Base-by-base conservation (phyloP, 2,329 filamentous ascomycete species). In the Stagonosporopsis chrysanthemi region DNA sequence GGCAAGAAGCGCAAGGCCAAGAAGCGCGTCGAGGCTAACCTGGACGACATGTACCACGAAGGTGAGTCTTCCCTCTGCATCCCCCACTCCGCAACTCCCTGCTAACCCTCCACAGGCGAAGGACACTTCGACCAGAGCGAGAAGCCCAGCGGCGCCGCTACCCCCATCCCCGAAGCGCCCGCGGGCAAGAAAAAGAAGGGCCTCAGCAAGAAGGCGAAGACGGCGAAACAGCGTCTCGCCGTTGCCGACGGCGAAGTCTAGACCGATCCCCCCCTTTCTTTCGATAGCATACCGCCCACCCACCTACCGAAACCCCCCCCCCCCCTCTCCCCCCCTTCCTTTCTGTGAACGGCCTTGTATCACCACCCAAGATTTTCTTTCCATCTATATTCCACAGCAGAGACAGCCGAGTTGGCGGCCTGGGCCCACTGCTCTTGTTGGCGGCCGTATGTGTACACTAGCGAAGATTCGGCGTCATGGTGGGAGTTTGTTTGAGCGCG, bases 1-100 rank as follows among this genome's bases (percentile, higher is more conserved):
- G 71, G 70, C 46, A 71, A 71, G 59, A 76, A 76, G 75, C 88
- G 86, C 61, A 90, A 90, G 60, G 89, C 90, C 60, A 79, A 76
- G 67, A 85, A 84, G 75, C 80, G 80, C 58, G 81, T 80, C 68
- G 86, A 88, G 74, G 79, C 88, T 62, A 87, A 83, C 71, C 80
- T 98, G 77, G 95, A 98, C 76, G 94, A 97, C 74, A 92, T 99
- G 91, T 99, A 99, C 80, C 95, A 99, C 76, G 95, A 99, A 84
- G 95, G 95, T 97, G 77, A 88, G 91, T 33, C 59, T 59, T 29
- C 6, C 4, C 7, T 24, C 23, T 1, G 19, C 22, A 4, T n/a
- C 28, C 40, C 51, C 31, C 48, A n/a, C 3, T 6, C 11, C 17
- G 12, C 40, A 8, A 40, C n/a, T 19, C 38, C 11, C 43, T 59